Base-by-base conservation (phyloP, 495 filamentous ascomycete genomes). In the Sordaria brevicollis region DNA sequence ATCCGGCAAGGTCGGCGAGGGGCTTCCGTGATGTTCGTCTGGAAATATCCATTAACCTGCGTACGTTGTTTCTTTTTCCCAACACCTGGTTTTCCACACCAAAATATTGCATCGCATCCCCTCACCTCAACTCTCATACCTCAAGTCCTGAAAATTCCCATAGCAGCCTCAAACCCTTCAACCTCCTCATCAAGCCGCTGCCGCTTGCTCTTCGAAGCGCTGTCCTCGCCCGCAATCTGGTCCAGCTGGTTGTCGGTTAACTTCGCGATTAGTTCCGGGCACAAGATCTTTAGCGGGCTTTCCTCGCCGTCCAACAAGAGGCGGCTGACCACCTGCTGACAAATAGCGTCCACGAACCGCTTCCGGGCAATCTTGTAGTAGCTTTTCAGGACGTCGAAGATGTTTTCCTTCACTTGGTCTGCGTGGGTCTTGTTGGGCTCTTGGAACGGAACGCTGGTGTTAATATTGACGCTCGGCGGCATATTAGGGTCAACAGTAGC, bases 321-420 rank as follows among this genome's bases (percentile, higher is more conserved):
- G 65, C 78, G 69, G 62, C 78, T 71, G 25, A 78, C 70, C 2
- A 71, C 78, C 71, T 76, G 74, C 37, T 76, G 71, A 69, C 77
- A 85, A 11, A 88, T 75, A 65, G 78, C 80, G 69, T 89, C 87
- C 21, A 87, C 79, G 65, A 89, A 88, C 2, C 83, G 79, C 66
- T 84, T 84, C 4, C 72, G 75, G 0, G 86, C 81, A 0, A 88
- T 84, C 62, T 85, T 84, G 76, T 90, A 89, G 74, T 89, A 90
- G 1, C 83, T 77, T 36, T 81, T 68, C 2, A 89, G 76, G 11
- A 85, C 82, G 68, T 89, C 85, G 57, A 89, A 84, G 5, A 89
- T 81, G 1, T 86, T 80, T 65, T 81, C 74, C 2, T 82, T 71
- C 2, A 80, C 79, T 21, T 85, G 76, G 0, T 84, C 73, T 0